These are phyloP conservation scores for Sporisorium sorghi DNA, from an alignment of 1,284 basidiomycete genomes.

Conservation along the genomic window DNA sequence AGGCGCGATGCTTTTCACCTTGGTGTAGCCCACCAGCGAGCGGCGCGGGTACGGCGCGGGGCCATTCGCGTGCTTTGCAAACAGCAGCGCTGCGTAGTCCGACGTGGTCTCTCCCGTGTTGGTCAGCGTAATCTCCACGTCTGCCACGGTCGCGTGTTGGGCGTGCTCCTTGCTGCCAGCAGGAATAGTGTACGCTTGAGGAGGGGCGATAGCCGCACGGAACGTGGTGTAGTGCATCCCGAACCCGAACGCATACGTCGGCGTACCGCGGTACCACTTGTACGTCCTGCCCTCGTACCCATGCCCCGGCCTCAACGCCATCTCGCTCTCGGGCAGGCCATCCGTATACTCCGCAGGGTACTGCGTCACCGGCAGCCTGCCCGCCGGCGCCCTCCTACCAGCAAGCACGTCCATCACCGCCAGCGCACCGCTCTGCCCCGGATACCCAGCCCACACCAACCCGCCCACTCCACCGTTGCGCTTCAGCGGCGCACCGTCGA, in stretches of 20 bases:
- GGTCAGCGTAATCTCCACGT: not conserved
- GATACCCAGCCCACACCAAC: constrained; percentile 31
- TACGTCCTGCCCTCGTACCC: constrained; percentile 28
- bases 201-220: not conserved
- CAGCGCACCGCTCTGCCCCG: constrained; percentile 20
- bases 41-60: constrained; percentile 22
- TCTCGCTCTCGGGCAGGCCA: constrained; percentile 6
- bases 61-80: constrained; percentile 13
- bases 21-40: constrained; percentile 17
- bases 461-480: not conserved
- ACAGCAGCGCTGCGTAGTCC: constrained; percentile 30
- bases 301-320: constrained; percentile 10
- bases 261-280: constrained; percentile 26
- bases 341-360: constrained; percentile 22
- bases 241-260: constrained; percentile 17
- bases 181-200: not conserved
- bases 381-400: constrained; percentile 10
- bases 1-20: constrained; percentile 4
- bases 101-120: constrained; percentile 15
- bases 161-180: not conserved
- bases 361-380: constrained; percentile 28
- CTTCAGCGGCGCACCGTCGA: constrained; percentile 21
- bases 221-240: constrained; percentile 34
- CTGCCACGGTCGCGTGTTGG: constrained; percentile 10
- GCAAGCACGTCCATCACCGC: constrained; percentile 20